Conservation (phyloP, 192 early-diverging fungal genomes). For the Coemansia sp. region DNA sequence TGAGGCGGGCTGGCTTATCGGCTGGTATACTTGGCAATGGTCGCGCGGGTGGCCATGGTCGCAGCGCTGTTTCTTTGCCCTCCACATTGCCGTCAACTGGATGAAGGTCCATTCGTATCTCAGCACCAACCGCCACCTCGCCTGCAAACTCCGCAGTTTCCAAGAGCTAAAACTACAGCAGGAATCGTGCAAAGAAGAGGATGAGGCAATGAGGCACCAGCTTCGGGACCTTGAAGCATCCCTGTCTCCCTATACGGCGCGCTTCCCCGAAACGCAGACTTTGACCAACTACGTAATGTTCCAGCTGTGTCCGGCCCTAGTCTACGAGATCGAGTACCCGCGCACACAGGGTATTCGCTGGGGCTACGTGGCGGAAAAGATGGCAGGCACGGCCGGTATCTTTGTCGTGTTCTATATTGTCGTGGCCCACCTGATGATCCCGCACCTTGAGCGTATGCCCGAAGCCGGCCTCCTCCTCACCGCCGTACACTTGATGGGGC, state of each 20-base stretch:
- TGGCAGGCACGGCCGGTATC: constrained; percentile 67
- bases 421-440: constrained; percentile 82
- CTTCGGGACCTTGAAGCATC: constrained; percentile 54
- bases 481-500: constrained; percentile 65
- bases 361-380: constrained; percentile 82
- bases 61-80: constrained; percentile 77
- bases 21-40: constrained; percentile 55
- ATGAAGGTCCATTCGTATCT: constrained; percentile 98
- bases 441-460: constrained; percentile 63
- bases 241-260: constrained; percentile 50
- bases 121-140: constrained; percentile 69
- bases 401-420: constrained; percentile 79
- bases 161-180: constrained; percentile 15
- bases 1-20: constrained; percentile 56
- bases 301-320: constrained; percentile 80
- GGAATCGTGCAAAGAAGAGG: constrained; percentile 1
- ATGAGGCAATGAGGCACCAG: constrained; percentile 7
- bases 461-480: constrained; percentile 56
- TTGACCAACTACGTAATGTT: constrained; percentile 80
- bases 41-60: constrained; percentile 81
- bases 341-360: constrained; percentile 78
- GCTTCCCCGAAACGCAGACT: constrained; percentile 78
- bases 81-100: constrained; percentile 87
- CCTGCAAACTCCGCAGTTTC: constrained; percentile 18
- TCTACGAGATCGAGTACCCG: constrained; percentile 92